These are phyloP conservation scores for Nasturtium officinale DNA, from an alignment of 345 rosid genomes.

Conservation along the genomic window DNA sequence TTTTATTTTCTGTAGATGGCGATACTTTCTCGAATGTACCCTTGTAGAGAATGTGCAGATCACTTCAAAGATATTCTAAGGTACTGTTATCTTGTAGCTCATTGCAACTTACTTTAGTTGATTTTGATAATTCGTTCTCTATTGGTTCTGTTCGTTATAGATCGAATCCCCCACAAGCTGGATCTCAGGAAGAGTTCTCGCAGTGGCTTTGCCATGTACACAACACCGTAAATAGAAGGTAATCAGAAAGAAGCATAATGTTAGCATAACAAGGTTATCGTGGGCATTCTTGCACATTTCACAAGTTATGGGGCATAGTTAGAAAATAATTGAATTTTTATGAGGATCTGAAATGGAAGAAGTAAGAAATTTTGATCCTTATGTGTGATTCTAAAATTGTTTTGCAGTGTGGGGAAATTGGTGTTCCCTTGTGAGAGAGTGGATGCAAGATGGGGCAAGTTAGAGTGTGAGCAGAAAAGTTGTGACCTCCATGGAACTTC, in stretches of 20 bases:
- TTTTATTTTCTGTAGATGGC: conserved; percentile 61
- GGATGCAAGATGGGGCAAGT: conserved; percentile 98
- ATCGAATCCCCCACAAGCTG: conserved; percentile 75
- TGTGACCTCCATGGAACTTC: conserved; percentile 82
- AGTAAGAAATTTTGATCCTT: conserved; percentile 11
- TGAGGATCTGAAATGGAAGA: background rate
- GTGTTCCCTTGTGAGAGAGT: conserved; percentile 82
- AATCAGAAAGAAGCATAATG: conserved; percentile 13
- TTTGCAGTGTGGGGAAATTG: conserved; percentile 70
- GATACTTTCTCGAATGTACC: conserved; percentile 86
- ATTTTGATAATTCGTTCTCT: conserved; percentile 6
- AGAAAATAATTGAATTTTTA: background rate
- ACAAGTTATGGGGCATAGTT: background rate
- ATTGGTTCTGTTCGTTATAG: conserved; percentile 45
- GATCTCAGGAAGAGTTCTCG: conserved; percentile 86
- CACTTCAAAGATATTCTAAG: conserved; percentile 92
- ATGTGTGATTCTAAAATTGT: background rate
- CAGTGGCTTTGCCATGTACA: conserved; percentile 90
- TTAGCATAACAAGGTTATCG: background rate
- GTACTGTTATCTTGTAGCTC: conserved; percentile 44
- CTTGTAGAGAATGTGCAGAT: conserved; percentile 95
- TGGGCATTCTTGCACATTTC: background rate
- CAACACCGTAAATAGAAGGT: conserved; percentile 95
- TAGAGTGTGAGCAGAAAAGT: conserved; percentile 79
- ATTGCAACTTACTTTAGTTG: background rate